Evolutionary conservation across 495 filamentous ascomycete genomes (phyloP).

Genomic region (Penicillium antarcticum): DNA sequence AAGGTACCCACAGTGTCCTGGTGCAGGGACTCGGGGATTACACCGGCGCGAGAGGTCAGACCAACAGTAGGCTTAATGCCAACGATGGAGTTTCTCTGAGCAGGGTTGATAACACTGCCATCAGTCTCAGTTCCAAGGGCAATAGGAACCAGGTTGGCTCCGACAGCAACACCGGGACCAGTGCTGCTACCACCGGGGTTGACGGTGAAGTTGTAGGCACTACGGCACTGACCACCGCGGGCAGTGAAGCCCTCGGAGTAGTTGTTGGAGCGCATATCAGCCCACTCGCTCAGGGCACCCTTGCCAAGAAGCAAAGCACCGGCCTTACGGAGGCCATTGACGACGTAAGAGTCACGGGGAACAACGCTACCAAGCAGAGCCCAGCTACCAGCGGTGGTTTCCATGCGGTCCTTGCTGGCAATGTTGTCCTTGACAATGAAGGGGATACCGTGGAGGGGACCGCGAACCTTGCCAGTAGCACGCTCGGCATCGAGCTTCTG

Average conservation of each 20-base stretch:
- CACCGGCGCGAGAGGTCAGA: slow-evolving; percentile 56
- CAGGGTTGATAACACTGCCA: slow-evolving; percentile 70
- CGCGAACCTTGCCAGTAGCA: slow-evolving; percentile 47
- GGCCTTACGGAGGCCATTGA: slow-evolving; percentile 56
- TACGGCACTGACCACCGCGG: slow-evolving; percentile 62
- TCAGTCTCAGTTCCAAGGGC: slow-evolving; percentile 73
- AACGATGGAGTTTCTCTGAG: slow-evolving; percentile 50
- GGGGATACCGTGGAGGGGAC: slow-evolving; percentile 69
- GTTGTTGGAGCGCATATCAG: slow-evolving; percentile 66
- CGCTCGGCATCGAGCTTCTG: slow-evolving; percentile 57
- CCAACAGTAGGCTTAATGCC: slow-evolving; percentile 70
- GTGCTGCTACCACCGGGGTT: slow-evolving; percentile 66
- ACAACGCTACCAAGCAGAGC: slow-evolving; percentile 62
- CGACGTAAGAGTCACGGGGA: slow-evolving; percentile 63
- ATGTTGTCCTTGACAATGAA: slow-evolving; percentile 77
- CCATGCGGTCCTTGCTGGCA: slow-evolving; percentile 65
- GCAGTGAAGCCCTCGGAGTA: slow-evolving; percentile 68
- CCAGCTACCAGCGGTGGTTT: slow-evolving; percentile 59
- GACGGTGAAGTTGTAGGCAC: slow-evolving; percentile 65
- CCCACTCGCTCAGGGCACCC: slow-evolving; percentile 70
- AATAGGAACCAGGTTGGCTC: slow-evolving; percentile 59
- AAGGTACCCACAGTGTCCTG: slow-evolving; percentile 68
- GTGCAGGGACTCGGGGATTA: slow-evolving; percentile 63
- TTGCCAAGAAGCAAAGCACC: slow-evolving; percentile 70
- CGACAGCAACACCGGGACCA: slow-evolving; percentile 60